Evolutionary conservation across 2,329 filamentous ascomycete genomes (phyloP).

Genomic region (Epicoccum nigrum): DNA sequence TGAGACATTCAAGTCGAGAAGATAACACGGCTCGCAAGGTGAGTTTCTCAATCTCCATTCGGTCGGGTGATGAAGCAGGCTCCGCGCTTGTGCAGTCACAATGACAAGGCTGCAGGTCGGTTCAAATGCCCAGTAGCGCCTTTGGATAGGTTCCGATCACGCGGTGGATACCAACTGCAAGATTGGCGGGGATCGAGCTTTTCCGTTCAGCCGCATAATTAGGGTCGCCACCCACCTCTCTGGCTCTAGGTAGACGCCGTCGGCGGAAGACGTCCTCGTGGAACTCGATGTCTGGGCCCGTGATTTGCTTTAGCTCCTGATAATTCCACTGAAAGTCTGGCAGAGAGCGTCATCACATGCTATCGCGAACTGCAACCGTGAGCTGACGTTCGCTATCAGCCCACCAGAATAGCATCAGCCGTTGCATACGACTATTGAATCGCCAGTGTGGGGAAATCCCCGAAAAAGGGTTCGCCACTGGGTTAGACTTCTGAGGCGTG

Average conservation of each 20-base stretch:
- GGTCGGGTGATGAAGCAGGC: too few relatives aligned
- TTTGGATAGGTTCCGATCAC: neutral
- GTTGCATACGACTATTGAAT: constrained; percentile 1
- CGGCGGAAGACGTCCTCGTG: neutral
- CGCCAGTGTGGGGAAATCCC: constrained; percentile 4
- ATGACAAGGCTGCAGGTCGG: too few relatives aligned
- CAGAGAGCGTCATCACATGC: neutral
- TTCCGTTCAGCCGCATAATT: neutral
- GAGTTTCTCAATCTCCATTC: too few relatives aligned
- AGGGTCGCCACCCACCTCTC: neutral
- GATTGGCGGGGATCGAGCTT: neutral
- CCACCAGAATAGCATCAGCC: neutral
- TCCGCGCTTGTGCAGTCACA: too few relatives aligned
- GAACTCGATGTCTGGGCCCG: too few relatives aligned
- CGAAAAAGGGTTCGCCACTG: neutral
- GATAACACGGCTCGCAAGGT: too few relatives aligned
- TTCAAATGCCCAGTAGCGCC: neutral
- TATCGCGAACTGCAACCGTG: neutral
- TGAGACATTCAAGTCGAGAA: too few relatives aligned
- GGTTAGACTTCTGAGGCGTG: neutral
- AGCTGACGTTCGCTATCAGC: constrained; percentile 1
- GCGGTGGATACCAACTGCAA: neutral
- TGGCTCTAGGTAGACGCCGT: neutral
- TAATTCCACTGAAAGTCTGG: neutral
- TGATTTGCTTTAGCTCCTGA: neutral